Percentiles rank a stretch among this genome's conserved stretches.
phyloP scores from a whole-genome alignment of 371 early-diverging fungal genomes.

The Blakeslea trispora region DNA sequence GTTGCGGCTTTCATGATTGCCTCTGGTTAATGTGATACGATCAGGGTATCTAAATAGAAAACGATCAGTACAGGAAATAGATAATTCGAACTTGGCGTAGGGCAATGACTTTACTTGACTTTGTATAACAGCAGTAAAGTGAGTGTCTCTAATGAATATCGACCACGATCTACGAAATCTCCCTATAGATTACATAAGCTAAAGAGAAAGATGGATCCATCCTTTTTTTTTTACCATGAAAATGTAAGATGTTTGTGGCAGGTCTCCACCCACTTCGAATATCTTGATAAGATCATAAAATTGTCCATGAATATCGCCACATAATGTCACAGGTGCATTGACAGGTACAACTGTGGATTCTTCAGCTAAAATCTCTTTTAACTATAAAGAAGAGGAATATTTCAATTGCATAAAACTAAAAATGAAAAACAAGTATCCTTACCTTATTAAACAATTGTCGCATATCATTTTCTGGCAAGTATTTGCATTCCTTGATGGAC shows the following conservation, averaged over 20 bases:
- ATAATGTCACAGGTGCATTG: conserved; percentile 93
- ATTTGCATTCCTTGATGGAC: conserved; percentile 79
- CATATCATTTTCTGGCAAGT: conserved; percentile 91
- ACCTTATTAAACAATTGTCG: conserved; percentile 95
- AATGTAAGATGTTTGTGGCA: conserved; percentile 96
- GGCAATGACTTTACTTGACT: conserved; percentile 60
- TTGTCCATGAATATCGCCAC: conserved; percentile 99
- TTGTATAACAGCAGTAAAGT: conserved; percentile 92
- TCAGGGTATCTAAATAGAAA: conserved; percentile 80
- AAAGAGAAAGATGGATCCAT: too few species aligned
- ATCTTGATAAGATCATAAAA: conserved; percentile 98
- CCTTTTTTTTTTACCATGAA: conserved; percentile 96
- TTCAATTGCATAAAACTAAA: too few species aligned
- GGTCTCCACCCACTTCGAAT: conserved; percentile 96
- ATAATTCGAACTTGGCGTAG: background rate
- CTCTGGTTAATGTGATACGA: conserved; percentile 95
- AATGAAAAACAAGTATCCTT: background rate
- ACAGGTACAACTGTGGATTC: conserved; percentile 97
- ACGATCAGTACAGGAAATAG: background rate
- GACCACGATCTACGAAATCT: conserved; percentile 99
- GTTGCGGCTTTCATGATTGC: conserved; percentile 98
- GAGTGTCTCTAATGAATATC: conserved; percentile 97
- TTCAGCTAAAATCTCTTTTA: conserved; percentile 91
- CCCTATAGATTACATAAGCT: conserved; percentile 54
- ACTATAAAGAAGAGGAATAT: too few species aligned